Percentiles rank a stretch among this genome's conserved stretches.
Conservation (phyloP, 352 stramenopile genomes). For the Pythium aphanidermatum region DNA sequence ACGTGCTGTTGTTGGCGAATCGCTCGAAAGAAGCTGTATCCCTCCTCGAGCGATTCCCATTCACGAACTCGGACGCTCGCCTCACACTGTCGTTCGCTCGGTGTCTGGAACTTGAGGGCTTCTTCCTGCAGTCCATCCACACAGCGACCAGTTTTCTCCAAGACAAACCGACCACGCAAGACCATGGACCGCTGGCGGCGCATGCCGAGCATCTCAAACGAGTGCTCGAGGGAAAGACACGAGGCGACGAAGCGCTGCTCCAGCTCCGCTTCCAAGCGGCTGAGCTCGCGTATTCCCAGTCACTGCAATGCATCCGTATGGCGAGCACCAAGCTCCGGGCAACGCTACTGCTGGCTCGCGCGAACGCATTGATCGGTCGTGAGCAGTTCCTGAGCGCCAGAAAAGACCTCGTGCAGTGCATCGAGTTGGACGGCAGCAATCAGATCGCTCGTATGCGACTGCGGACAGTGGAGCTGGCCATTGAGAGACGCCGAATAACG, state of each 20-base stretch:
- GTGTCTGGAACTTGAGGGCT: constrained; percentile 7
- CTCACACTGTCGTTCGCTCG: constrained; percentile 8
- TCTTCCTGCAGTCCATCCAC: constrained; percentile 8
- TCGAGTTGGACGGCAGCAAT: constrained; percentile 4
- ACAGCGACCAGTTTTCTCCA: not conserved
- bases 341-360: constrained; percentile 3
- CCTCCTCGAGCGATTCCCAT: not conserved
- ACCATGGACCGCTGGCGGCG: not conserved
- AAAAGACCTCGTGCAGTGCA: constrained; percentile 1
- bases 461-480: constrained; percentile 6
- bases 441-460: constrained; percentile 5
- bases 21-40: not conserved
- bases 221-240: not conserved
- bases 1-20: not conserved
- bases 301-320: not conserved
- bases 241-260: constrained; percentile 2
- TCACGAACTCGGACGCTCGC: not conserved
- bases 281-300: constrained; percentile 1
- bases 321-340: constrained; percentile 15
- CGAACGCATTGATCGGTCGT: constrained; percentile 5
- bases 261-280: not conserved
- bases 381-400: constrained; percentile 1
- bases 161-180: not conserved
- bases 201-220: not conserved
- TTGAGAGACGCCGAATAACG: too few species aligned